Evolutionary conservation across 148 eudicot species (phyloP).

Genomic region (Suaeda aralocaspica): DNA sequence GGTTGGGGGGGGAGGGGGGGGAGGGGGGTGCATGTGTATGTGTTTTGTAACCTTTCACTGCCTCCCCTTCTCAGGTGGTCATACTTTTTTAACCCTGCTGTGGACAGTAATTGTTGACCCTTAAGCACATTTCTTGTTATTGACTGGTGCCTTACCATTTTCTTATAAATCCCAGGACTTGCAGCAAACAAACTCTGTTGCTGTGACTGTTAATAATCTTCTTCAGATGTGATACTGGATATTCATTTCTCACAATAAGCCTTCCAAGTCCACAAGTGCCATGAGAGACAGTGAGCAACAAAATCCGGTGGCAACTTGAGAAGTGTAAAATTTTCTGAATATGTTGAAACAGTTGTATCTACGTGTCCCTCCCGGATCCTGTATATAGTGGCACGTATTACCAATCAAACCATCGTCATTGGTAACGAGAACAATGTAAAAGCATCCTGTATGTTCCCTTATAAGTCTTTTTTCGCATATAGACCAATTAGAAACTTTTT

Average conservation of each 20-base stretch:
- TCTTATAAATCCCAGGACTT: conserved; percentile 56
- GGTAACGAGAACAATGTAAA: conserved; percentile 5
- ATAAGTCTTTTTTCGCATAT: background rate
- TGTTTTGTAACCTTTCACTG: too few relatives aligned
- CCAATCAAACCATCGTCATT: conserved; percentile 8
- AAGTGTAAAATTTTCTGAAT: background rate
- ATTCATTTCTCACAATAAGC: conserved; percentile 17
- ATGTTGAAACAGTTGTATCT: conserved; percentile 14
- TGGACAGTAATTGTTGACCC: background rate
- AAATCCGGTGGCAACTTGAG: conserved; percentile 10
- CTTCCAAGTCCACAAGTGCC: conserved; percentile 4
- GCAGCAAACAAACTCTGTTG: conserved; percentile 82
- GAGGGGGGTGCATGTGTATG: too few relatives aligned
- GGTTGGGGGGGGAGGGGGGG: too few relatives aligned
- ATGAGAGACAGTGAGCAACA: background rate
- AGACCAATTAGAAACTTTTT: conserved; percentile 12
- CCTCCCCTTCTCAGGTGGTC: background rate
- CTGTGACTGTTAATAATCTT: conserved; percentile 94
- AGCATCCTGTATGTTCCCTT: background rate
- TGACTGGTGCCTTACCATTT: conserved; percentile 2
- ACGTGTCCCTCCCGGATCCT: conserved; percentile 14
- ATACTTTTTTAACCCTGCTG: background rate
- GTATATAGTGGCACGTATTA: conserved; percentile 26
- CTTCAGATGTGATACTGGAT: conserved; percentile 67
- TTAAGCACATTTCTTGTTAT: background rate